A percentile compares a stretch with the other conserved stretches of the same genome.
phyloP scores from a whole-genome alignment of 1,284 basidiomycete species.

The Cutaneotrichosporon curvatum region DNA sequence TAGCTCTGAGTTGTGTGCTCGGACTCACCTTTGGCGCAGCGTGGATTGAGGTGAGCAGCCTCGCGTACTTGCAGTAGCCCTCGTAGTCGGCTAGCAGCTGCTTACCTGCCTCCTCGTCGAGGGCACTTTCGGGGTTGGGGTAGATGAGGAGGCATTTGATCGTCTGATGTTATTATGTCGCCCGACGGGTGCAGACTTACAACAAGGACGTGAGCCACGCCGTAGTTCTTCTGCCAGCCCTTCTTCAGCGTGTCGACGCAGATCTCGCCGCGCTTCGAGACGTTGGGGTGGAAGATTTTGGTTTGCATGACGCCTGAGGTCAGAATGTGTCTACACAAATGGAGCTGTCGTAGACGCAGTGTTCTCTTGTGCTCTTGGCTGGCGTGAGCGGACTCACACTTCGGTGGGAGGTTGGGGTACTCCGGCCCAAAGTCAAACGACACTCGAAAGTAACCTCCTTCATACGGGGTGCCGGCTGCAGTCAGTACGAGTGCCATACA shows the following conservation, averaged over 20 bases:
- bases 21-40: conserved; percentile 19
- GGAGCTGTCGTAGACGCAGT: no score
- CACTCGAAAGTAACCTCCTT: conserved; percentile 81
- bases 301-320: conserved; percentile 72
- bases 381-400: conserved; percentile 56
- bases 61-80: conserved; percentile 58
- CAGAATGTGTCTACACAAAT: neutral
- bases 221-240: conserved; percentile 88
- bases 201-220: conserved; percentile 80
- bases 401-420: conserved; percentile 82
- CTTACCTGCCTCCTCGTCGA: conserved; percentile 91
- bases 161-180: conserved; percentile 50
- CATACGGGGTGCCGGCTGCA: conserved; percentile 79
- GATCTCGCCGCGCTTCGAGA: conserved; percentile 81
- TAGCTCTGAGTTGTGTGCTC: neutral
- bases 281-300: conserved; percentile 95
- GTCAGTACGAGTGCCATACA: neutral
- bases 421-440: conserved; percentile 77
- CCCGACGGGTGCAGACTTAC: conserved; percentile 43
- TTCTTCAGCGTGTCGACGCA: conserved; percentile 97
- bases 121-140: conserved; percentile 88
- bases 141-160: conserved; percentile 92
- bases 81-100: conserved; percentile 81
- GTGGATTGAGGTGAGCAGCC: conserved; percentile 26
- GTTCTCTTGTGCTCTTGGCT: neutral